A percentile compares a stretch with the other conserved stretches of the same genome.
Conservation (phyloP, 140 eudicot species). For the Erigeron philadelphicus region DNA sequence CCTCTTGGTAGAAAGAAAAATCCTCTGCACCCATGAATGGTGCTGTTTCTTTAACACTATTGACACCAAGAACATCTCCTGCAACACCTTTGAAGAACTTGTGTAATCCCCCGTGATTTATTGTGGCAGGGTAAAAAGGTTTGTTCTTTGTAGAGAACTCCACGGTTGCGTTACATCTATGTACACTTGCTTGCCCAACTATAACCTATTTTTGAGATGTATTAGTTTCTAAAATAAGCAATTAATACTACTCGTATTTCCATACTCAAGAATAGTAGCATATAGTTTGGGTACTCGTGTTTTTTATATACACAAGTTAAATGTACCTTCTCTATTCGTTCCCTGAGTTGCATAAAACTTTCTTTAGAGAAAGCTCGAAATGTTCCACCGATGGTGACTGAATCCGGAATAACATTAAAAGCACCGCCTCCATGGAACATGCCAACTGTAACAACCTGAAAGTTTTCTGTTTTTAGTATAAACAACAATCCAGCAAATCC, state of each 20-base stretch:
- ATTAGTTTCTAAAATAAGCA: not conserved
- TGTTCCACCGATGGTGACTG: conserved; percentile 57
- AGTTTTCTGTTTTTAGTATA: conserved; percentile 13
- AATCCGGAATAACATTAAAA: conserved; percentile 50
- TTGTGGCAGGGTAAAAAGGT: conserved; percentile 40
- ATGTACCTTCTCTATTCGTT: conserved; percentile 46
- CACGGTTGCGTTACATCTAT: conserved; percentile 49
- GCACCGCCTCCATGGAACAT: conserved; percentile 56
- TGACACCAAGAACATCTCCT: conserved; percentile 32
- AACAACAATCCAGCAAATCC: not conserved
- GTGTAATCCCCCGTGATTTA: conserved; percentile 38
- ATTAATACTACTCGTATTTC: too few species aligned
- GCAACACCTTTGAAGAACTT: conserved; percentile 33
- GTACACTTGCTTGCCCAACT: conserved; percentile 42
- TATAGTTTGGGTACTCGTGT: not conserved
- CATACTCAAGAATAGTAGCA: not conserved
- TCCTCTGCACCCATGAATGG: conserved; percentile 51
- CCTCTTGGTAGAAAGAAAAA: conserved; percentile 45
- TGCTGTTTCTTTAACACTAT: conserved; percentile 33
- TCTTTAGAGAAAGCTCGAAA: conserved; percentile 52
- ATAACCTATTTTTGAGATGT: conserved; percentile 37
- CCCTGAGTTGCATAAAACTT: conserved; percentile 32
- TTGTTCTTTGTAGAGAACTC: conserved; percentile 26
- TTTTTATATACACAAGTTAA: not conserved
- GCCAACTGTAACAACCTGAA: conserved; percentile 52